Conservation (phyloP, 2,329 filamentous ascomycete species). For the Paecilomyces sp. region DNA sequence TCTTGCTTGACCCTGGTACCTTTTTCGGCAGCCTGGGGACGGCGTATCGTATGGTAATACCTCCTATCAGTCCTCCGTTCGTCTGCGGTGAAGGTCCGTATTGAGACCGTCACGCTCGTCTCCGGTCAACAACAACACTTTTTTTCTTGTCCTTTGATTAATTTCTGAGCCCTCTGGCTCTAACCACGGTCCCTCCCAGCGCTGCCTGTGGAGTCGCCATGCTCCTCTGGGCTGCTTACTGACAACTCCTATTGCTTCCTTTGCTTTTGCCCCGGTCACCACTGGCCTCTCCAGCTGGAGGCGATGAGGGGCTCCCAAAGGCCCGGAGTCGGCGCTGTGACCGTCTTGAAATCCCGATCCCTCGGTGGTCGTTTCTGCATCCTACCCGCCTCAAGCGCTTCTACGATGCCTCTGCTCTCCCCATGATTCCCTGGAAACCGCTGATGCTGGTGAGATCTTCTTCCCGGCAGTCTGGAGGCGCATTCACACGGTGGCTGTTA, state of each 20-base stretch:
- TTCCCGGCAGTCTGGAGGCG: not conserved
- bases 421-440: not conserved
- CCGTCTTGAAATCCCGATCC: not conserved
- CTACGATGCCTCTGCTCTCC: not conserved
- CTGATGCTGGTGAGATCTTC: not conserved
- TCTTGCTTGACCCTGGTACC: constrained; percentile 3
- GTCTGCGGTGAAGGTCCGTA: not conserved
- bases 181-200: not conserved
- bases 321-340: not conserved
- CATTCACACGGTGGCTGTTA: not conserved
- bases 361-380: not conserved
- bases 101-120: not conserved
- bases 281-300: not conserved
- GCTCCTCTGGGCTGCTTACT: not conserved
- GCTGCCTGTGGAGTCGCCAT: not conserved
- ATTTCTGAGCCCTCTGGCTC: not conserved
- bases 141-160: not conserved
- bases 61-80: not conserved
- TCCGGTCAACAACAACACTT: not conserved
- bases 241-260: not conserved
- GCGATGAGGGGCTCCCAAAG: not conserved
- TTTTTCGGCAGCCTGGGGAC: not conserved
- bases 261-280: not conserved
- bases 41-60: not conserved
- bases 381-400: not conserved